phyloP scores from a whole-genome alignment of 345 rosid genomes.

The Lepidium aucheri region DNA sequence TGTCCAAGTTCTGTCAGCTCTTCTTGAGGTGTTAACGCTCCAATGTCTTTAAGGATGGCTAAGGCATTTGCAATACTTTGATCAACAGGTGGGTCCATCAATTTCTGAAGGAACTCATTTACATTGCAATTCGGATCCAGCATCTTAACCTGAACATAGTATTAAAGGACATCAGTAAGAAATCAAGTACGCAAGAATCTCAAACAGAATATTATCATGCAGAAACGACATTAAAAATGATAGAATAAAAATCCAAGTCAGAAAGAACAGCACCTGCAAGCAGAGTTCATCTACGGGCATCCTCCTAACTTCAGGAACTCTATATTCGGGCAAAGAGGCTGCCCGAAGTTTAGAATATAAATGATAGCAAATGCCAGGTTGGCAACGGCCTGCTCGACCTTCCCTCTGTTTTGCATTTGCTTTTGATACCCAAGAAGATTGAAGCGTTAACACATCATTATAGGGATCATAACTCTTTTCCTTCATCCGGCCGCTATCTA shows the following conservation, averaged over 20 bases:
- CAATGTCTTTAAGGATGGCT: slow-evolving; percentile 65
- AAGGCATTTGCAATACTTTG: slow-evolving; percentile 65
- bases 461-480: slow-evolving; percentile 95
- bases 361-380: slow-evolving; percentile 91
- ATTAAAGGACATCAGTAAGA: slow-evolving; percentile 11
- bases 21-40: slow-evolving; percentile 76
- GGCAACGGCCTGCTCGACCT: slow-evolving; percentile 97
- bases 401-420: slow-evolving; percentile 96
- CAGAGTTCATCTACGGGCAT: slow-evolving; percentile 94
- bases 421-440: slow-evolving; percentile 87
- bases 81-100: slow-evolving; percentile 87
- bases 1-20: slow-evolving; percentile 82
- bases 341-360: slow-evolving; percentile 77
- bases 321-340: slow-evolving; percentile 65
- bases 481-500: slow-evolving; percentile 96
- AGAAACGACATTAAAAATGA: neutral
- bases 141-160: slow-evolving; percentile 63
- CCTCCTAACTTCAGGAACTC: slow-evolving; percentile 87
- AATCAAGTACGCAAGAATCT: neutral
- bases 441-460: slow-evolving; percentile 79
- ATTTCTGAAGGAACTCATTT: slow-evolving; percentile 57
- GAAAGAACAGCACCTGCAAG: slow-evolving; percentile 56
- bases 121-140: slow-evolving; percentile 59
- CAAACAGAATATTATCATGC: slow-evolving; percentile 12
- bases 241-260: neutral